Conservation (phyloP, 495 filamentous ascomycete species). For the Hyphodiscus hymeniophilus region DNA sequence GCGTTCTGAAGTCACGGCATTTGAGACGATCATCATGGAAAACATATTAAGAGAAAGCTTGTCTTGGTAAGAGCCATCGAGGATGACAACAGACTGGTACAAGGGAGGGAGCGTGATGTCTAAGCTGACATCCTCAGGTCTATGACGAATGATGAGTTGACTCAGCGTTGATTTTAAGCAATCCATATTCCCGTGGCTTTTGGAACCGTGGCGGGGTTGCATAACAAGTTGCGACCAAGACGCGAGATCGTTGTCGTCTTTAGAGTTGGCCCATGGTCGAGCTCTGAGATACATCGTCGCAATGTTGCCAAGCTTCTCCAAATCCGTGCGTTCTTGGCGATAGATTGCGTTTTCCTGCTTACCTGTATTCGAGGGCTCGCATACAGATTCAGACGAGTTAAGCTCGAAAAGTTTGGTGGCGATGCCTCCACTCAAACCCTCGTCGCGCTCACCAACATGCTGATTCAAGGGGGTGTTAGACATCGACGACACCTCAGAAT, state of each 20-base stretch:
- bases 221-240: conserved; percentile 69
- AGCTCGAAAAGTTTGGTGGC: background rate
- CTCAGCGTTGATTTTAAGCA: conserved; percentile 66
- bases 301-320: conserved; percentile 66
- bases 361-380: background rate
- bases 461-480: background rate
- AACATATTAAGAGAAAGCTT: conserved; percentile 79
- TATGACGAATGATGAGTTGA: conserved; percentile 74
- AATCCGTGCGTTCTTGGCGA: conserved; percentile 56
- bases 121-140: conserved; percentile 54
- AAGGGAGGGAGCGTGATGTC: conserved; percentile 59
- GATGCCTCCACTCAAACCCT: background rate
- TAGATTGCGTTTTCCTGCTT: conserved; percentile 18
- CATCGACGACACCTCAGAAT: conserved; percentile 16
- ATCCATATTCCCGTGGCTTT: conserved; percentile 43
- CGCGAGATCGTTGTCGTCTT: conserved; percentile 33
- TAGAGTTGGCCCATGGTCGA: conserved; percentile 63
- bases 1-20: conserved; percentile 83
- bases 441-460: background rate
- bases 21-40: conserved; percentile 68
- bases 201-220: conserved; percentile 45
- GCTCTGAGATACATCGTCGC: conserved; percentile 63
- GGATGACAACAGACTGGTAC: conserved; percentile 58
- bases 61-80: conserved; percentile 80
- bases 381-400: background rate